These are phyloP conservation scores for Monsonia emarginata DNA, from an alignment of 441 rosid species.

Conservation along the genomic window DNA sequence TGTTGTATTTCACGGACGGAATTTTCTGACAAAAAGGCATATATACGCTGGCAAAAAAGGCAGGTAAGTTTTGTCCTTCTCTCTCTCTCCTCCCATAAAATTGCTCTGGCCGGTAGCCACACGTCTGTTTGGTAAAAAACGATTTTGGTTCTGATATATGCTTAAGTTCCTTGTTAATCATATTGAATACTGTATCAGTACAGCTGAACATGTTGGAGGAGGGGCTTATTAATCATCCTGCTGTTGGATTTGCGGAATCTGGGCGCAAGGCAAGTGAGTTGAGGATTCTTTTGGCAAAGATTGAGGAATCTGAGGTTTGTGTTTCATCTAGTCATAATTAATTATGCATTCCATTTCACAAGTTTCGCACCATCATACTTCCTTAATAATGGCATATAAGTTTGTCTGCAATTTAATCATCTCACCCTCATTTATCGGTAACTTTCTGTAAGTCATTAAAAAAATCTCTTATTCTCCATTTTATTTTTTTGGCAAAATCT, in stretches of 20 bases:
- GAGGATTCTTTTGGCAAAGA: slow-evolving; percentile 75
- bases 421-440: background rate
- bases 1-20: slow-evolving; percentile 86
- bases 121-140: slow-evolving; percentile 10
- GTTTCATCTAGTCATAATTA: background rate
- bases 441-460: background rate
- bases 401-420: background rate
- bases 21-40: slow-evolving; percentile 93
- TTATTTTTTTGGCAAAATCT: background rate
- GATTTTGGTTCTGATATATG: slow-evolving; percentile 10
- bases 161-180: slow-evolving; percentile 11
- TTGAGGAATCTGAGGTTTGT: slow-evolving; percentile 95
- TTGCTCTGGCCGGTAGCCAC: slow-evolving; percentile 15
- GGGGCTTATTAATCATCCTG: slow-evolving; percentile 85
- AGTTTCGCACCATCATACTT: background rate
- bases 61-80: slow-evolving; percentile 51
- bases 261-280: slow-evolving; percentile 69
- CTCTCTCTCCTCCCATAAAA: too few relatives aligned
- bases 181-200: slow-evolving; percentile 23
- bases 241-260: slow-evolving; percentile 88
- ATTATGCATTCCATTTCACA: background rate
- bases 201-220: slow-evolving; percentile 92
- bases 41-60: slow-evolving; percentile 97
- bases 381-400: background rate
- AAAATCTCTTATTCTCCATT: background rate